Evolutionary conservation across 345 rosid species (phyloP), one percentile per base, ranked within the genome.

Genomic region (Boechera divaricarpa): DNA sequence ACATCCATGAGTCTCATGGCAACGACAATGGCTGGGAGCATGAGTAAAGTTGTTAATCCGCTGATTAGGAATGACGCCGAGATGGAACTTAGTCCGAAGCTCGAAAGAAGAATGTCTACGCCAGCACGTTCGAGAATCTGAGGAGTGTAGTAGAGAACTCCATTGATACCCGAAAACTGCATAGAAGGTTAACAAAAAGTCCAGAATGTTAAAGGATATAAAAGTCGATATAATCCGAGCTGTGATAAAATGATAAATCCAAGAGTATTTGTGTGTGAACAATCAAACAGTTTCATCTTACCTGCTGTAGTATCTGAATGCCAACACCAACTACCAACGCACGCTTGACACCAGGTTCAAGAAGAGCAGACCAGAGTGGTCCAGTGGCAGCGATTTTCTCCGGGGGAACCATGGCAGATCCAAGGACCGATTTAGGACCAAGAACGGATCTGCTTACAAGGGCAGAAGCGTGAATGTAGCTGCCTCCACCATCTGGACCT

Each of bases 61-160:
- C 99, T 95, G 69, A 95, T 93, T 45, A 95, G 97, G 87, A 95
- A 91, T 0, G 99, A 95, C 0, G 98, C 96, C 8, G 99, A 95
- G 29, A 73, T 78, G 3, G 99, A 70, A 73, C 96, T 63, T 42
- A 92, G 71, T 31, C 99, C 99, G 76, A 92, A 32, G 80, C 82
- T 70, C 28, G 92, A 72, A 57, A 95, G 91, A 66, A 92, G 93
- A 82, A 95, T 91, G 78, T 86, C 93, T 5, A 92, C 98, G 1
- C 98, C 99, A 18, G 98, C 98, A 0, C 87, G 78, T 80, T 92
- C 97, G 5, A 92, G 98, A 78, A 95, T 95, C 87, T 92, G 99
- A 77, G 99, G 99, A 49, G 98, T 95, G 86, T 95, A 95, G 84
- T 92, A 92, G 18, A 95, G 91, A 74, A 95, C 97, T 59, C 98